These are phyloP conservation scores for Colletotrichum brevisporum DNA, from an alignment of 2,329 filamentous ascomycete genomes.

Conservation along the genomic window DNA sequence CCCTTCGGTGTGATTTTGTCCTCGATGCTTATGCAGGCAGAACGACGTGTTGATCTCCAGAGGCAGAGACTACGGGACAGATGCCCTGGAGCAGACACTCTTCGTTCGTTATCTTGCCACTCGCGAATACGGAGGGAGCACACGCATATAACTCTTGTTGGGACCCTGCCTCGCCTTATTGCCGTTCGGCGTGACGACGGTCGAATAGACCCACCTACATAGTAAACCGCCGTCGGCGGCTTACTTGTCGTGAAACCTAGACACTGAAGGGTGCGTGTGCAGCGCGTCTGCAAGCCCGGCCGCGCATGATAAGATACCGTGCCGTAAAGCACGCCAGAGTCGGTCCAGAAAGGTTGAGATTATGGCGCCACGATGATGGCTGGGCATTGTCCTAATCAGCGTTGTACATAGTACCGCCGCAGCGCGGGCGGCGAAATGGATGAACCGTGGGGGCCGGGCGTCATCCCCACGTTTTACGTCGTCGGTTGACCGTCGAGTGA, in stretches of 20 bases:
- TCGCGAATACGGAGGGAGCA: not conserved
- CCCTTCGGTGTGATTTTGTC: conserved; percentile 5
- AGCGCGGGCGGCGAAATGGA: not conserved
- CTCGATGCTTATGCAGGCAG: too few species aligned
- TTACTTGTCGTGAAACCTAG: not conserved
- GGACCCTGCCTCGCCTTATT: not conserved
- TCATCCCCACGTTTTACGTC: conserved; percentile 7
- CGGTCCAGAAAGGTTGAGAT: not conserved
- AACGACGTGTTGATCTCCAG: too few species aligned
- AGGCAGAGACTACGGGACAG: not conserved
- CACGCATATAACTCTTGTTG: not conserved
- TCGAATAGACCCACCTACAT: not conserved
- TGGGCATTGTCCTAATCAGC: not conserved
- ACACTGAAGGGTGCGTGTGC: conserved; percentile 16
- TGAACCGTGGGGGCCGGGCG: conserved; percentile 21
- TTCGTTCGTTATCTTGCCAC: not conserved
- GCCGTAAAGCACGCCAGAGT: not conserved
- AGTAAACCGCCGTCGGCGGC: conserved; percentile 2
- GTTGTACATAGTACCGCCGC: not conserved
- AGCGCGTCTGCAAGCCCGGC: not conserved
- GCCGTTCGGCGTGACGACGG: too few species aligned
- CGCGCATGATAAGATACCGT: not conserved
- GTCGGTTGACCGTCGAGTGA: not conserved
- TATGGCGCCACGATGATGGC: conserved; percentile 12
- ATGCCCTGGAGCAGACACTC: too few species aligned